Evolutionary conservation across 805 yeast species (phyloP).

Genomic region (Cephaloascus albidus): DNA sequence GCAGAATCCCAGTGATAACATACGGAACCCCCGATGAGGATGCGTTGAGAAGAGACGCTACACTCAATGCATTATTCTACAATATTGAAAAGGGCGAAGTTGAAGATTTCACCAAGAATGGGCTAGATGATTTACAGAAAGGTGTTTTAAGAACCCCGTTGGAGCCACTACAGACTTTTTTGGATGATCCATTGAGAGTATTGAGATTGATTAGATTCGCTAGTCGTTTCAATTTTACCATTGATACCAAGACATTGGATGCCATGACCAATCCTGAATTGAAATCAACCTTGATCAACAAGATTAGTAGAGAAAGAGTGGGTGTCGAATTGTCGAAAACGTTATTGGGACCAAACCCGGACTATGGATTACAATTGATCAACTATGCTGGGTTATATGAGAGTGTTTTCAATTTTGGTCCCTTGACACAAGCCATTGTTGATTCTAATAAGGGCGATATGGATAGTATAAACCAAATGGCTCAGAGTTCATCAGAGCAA

Average conservation of each 20-base stretch:
- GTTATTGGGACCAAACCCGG: constrained; percentile 52
- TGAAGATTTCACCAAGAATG: constrained; percentile 79
- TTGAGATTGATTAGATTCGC: constrained; percentile 83
- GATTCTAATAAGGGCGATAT: neutral
- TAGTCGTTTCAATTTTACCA: constrained; percentile 57
- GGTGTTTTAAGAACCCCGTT: constrained; percentile 86
- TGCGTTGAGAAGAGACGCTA: constrained; percentile 90
- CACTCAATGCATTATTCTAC: constrained; percentile 85
- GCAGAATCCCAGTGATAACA: constrained; percentile 76
- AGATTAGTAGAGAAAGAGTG: constrained; percentile 84
- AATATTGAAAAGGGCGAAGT: constrained; percentile 59
- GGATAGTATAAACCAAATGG: neutral
- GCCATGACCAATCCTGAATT: constrained; percentile 61
- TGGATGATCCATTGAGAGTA: constrained; percentile 91
- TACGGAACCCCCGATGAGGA: constrained; percentile 91
- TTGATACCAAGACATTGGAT: constrained; percentile 46
- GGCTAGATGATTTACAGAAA: constrained; percentile 57
- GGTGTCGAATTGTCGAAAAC: constrained; percentile 81
- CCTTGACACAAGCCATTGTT: neutral
- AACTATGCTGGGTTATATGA: constrained; percentile 45
- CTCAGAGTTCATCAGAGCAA: neutral
- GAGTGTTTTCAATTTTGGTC: constrained; percentile 43
- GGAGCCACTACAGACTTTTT: constrained; percentile 73
- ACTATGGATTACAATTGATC: constrained; percentile 53
- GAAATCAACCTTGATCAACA: constrained; percentile 48